Percentiles rank a stretch among this genome's conserved stretches.
phyloP scores from a whole-genome alignment of 108 stramenopile species.

The Ochromonas danica region DNA sequence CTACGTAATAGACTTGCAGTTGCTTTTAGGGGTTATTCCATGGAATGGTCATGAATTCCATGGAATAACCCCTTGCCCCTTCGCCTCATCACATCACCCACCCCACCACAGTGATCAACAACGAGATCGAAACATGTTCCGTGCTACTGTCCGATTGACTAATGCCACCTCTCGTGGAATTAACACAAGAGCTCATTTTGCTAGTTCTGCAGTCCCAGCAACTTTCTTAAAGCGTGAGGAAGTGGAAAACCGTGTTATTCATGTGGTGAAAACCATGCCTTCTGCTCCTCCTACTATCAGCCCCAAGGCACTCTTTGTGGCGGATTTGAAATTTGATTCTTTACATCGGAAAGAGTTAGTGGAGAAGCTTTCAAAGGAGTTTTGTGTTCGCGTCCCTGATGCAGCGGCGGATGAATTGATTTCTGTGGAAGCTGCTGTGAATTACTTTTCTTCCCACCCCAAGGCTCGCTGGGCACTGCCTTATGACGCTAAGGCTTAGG shows the following conservation, averaged over 20 bases:
- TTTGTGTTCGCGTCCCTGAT: not conserved
- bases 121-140: too few relatives aligned
- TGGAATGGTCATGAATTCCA: too few relatives aligned
- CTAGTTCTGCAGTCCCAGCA: not conserved
- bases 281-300: not conserved
- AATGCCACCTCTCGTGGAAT: too few relatives aligned
- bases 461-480: not conserved
- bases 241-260: not conserved
- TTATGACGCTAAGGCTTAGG: too few relatives aligned
- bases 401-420: not conserved
- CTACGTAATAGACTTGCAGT: too few relatives aligned
- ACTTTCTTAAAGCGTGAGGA: not conserved
- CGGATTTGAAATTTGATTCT: conserved; percentile 2
- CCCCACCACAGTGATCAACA: too few relatives aligned
- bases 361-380: not conserved
- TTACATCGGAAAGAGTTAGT: not conserved
- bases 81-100: too few relatives aligned
- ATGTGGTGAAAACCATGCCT: not conserved
- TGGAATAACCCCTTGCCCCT: too few relatives aligned
- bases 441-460: not conserved
- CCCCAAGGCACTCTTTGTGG: too few relatives aligned
- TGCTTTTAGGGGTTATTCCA: too few relatives aligned
- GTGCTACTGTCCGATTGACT: too few relatives aligned
- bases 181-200: too few relatives aligned
- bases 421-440: not conserved